Base-by-base conservation (phyloP, 495 filamentous ascomycete genomes). In the Lichina pygmaea region DNA sequence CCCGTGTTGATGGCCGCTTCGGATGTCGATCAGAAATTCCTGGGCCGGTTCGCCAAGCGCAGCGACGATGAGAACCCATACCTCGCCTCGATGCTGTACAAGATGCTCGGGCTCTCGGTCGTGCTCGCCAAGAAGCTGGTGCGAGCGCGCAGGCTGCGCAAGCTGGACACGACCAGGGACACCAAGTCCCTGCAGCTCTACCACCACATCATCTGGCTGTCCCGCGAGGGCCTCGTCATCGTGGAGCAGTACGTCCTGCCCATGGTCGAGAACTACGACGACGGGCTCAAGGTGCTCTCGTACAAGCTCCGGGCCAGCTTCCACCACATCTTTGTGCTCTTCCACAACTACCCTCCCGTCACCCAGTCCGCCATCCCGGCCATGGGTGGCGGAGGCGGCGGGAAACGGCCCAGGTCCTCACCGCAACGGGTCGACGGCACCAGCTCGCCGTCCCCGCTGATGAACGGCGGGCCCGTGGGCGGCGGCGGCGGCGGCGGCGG, bases 271-370 rank as follows among this genome's bases (percentile, higher is more conserved):
- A 62, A 67, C 37, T 76, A 73, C 52, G 52, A 41, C 53, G 57
- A 39, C 51, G 86, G 81, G 57, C 70, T 85, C 16, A 83, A 82
- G 52, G 85, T 95, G 8, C 70, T 97, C 44, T 73, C 80, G 7
- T 79, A 79, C 60, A 97, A 95, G 60, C 70, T 97, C 16, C 75
- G 83, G 48, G 89, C 91, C 6, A 85, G 78, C 30, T 93, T 94
- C 54, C 86, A 89, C 53, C 89, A 97, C 62, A 82, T 97, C 48
- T 93, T 92, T 55, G 92, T 93, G 44, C 68, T 94, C 12, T 97
- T 93, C 56, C 83, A 93, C 62, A 93, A 94, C 59, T 63, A 74
- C 43, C 75, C 75, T 8, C 62, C 66, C 6, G 57, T 76, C 49
- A 65, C 65, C 42, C 58, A 62, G 13, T 53, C 62, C 40, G 61